Evolutionary conservation across 2,329 filamentous ascomycete species (phyloP).

Genomic region (Seiridium unicorne): DNA sequence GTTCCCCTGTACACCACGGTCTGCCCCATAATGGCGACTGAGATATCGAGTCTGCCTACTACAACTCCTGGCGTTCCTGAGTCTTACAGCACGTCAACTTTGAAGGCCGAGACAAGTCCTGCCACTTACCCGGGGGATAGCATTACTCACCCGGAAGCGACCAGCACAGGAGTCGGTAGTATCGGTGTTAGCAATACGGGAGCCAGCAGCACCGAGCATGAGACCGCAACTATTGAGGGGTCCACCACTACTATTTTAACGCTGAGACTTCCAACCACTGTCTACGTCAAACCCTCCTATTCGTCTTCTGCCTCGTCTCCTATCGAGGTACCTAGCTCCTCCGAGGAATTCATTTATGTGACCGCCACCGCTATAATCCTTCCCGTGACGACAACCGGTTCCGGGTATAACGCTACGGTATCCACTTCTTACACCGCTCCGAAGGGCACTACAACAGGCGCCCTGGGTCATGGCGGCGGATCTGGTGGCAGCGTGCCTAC

Average conservation of each 20-base stretch:
- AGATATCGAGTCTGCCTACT: not conserved
- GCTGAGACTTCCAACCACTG: not conserved
- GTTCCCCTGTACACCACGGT: slow-evolving; percentile 44
- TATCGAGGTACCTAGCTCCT: not conserved
- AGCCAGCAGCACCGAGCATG: not conserved
- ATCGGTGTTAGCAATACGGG: not conserved
- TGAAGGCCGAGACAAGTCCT: slow-evolving; percentile 24
- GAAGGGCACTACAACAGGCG: not conserved
- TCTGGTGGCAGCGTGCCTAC: not conserved
- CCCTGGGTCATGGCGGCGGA: not conserved
- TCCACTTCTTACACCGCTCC: not conserved
- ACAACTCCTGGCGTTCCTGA: not conserved
- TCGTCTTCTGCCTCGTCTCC: not conserved
- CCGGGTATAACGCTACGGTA: not conserved
- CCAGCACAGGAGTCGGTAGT: not conserved
- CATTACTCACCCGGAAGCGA: not conserved
- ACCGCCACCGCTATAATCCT: slow-evolving; percentile 1
- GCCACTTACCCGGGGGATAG: slow-evolving; percentile 12
- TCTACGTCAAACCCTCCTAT: not conserved
- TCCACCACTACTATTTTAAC: not conserved
- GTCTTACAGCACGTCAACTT: slow-evolving; percentile 10
- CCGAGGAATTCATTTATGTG: not conserved
- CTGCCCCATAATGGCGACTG: slow-evolving; percentile 38
- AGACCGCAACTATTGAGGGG: not conserved
- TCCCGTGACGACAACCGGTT: not conserved